phyloP scores from a whole-genome alignment of 176 grass and related monocot species.

The Cenchrus purpureus region DNA sequence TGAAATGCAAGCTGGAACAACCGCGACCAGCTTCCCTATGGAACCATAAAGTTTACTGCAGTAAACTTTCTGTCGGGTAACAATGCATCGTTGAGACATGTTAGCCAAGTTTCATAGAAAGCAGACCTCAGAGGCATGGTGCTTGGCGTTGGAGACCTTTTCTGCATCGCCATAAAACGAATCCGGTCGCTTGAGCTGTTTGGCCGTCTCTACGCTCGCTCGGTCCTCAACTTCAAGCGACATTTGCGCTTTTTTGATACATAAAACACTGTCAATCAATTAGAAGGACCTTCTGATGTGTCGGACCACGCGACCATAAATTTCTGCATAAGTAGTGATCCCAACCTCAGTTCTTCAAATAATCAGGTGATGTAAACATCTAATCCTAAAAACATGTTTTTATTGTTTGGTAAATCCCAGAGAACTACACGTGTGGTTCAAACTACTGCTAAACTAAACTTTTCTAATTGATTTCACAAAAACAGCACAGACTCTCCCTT shows the following conservation, averaged over 20 bases:
- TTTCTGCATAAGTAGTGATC: not conserved
- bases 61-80: not conserved
- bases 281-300: not conserved
- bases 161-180: conserved; percentile 59
- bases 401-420: not conserved
- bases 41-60: not conserved
- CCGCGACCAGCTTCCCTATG: conserved; percentile 49
- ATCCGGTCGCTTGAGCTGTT: conserved; percentile 46
- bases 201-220: not conserved
- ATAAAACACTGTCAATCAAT: not conserved
- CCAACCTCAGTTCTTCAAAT: not conserved
- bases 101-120: conserved; percentile 1
- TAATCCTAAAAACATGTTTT: not conserved
- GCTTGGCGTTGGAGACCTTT: conserved; percentile 42
- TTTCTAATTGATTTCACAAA: not conserved
- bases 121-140: conserved; percentile 45
- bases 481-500: not conserved
- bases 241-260: conserved; percentile 28
- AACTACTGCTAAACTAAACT: not conserved
- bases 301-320: not conserved
- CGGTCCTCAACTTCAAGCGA: conserved; percentile 44
- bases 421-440: not conserved
- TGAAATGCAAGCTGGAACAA: conserved; percentile 69
- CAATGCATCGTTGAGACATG: not conserved
- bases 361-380: not conserved